Conservation (phyloP, 306 rosid genomes). For the Dryas octopetala region DNA sequence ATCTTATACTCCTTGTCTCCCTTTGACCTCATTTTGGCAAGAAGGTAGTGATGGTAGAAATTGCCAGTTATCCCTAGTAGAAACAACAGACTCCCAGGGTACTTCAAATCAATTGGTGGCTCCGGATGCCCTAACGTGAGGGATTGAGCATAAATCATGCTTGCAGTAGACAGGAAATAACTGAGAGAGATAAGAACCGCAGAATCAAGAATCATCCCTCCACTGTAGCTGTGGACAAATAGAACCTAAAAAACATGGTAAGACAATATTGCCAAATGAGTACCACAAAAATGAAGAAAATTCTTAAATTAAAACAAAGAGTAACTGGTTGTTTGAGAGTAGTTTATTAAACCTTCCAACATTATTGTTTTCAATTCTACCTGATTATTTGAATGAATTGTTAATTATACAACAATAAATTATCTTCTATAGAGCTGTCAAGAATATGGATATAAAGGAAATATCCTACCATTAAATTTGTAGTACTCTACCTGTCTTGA, state of each 20-base stretch:
- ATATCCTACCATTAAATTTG: no score
- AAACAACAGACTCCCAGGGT: constrained; percentile 45
- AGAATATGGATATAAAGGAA: no score
- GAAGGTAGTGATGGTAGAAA: constrained; percentile 73
- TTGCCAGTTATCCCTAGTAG: constrained; percentile 60
- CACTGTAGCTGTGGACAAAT: constrained; percentile 68
- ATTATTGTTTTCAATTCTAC: no score
- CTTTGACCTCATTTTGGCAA: constrained; percentile 46
- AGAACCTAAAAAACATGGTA: constrained; percentile 43
- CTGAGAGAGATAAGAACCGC: constrained; percentile 38
- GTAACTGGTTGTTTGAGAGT: not conserved
- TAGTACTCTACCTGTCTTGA: no score
- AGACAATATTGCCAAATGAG: not conserved
- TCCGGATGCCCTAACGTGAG: constrained; percentile 42
- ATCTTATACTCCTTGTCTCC: constrained; percentile 62
- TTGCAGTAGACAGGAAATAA: constrained; percentile 40
- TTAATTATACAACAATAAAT: no score
- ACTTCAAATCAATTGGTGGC: constrained; percentile 45
- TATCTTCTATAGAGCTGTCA: no score
- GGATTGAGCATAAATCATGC: constrained; percentile 53
- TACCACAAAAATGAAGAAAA: not conserved
- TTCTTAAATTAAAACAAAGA: not conserved
- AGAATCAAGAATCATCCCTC: constrained; percentile 45
- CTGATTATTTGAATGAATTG: no score
- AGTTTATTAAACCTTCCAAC: no score